Percentiles rank a stretch among this genome's conserved stretches.
Evolutionary conservation across 306 rosid genomes (phyloP).

Genomic region (Adenanthera pavonina): DNA sequence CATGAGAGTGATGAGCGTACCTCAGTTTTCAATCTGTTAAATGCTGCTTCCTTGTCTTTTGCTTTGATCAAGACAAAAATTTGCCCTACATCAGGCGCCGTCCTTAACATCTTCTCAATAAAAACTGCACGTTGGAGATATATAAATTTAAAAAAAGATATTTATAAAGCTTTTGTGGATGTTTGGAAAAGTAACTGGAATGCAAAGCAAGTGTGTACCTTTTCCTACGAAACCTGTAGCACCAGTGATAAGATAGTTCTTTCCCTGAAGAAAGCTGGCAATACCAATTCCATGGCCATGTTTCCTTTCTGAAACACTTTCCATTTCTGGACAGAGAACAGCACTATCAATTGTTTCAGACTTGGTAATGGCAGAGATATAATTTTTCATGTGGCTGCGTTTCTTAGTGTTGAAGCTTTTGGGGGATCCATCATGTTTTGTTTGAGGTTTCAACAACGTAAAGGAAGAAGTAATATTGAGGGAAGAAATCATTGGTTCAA

Average conservation of each 20-base stretch:
- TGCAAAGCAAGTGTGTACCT: constrained; percentile 34
- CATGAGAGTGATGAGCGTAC: too few relatives aligned
- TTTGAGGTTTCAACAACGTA: background rate
- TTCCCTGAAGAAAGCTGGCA: constrained; percentile 34
- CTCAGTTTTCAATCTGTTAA: too few relatives aligned
- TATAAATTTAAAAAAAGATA: too few relatives aligned
- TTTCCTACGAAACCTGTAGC: constrained; percentile 64
- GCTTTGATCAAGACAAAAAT: too few relatives aligned
- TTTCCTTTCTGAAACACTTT: background rate
- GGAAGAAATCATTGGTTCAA: too few relatives aligned
- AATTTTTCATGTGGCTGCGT: background rate
- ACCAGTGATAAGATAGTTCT: constrained; percentile 53
- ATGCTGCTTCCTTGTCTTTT: too few relatives aligned
- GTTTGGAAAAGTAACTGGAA: too few relatives aligned
- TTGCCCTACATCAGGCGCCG: too few relatives aligned
- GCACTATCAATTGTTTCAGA: background rate
- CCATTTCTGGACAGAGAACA: background rate
- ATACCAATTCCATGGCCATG: constrained; percentile 39
- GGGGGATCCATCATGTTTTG: background rate
- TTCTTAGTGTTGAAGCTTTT: background rate
- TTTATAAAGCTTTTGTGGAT: too few relatives aligned
- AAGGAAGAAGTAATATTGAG: too few relatives aligned
- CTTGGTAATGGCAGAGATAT: background rate
- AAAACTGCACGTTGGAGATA: too few relatives aligned
- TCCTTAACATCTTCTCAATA: too few relatives aligned